Evolutionary conservation across 2,329 filamentous ascomycete species (phyloP).

Genomic region (Stagonosporopsis vannaccii): DNA sequence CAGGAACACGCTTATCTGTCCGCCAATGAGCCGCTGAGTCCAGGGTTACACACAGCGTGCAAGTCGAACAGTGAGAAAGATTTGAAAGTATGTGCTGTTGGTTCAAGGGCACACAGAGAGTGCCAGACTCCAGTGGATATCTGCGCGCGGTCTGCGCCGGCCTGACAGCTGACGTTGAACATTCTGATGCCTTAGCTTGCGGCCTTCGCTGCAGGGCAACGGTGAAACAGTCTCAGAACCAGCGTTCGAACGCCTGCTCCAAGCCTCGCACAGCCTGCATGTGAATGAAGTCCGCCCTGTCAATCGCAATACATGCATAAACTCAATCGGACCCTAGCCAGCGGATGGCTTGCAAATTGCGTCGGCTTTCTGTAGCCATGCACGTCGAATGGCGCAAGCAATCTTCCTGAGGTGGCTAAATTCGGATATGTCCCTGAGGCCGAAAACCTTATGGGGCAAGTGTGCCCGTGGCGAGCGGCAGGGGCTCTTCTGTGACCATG

Average conservation of each 20-base stretch:
- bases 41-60: background rate
- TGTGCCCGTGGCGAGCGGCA: slow-evolving; percentile 10
- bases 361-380: background rate
- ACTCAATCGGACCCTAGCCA: slow-evolving; percentile 10
- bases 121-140: slow-evolving; percentile 6
- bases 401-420: slow-evolving; percentile 13
- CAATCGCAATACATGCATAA: slow-evolving; percentile 12
- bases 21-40: slow-evolving; percentile 18
- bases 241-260: slow-evolving; percentile 14
- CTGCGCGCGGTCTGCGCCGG: slow-evolving; percentile 7
- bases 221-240: slow-evolving; percentile 17
- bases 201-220: slow-evolving; percentile 12
- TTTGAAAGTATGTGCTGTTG: slow-evolving; percentile 1
- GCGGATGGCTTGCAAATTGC: slow-evolving; percentile 15
- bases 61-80: slow-evolving; percentile 8
- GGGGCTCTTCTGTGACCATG: slow-evolving; percentile 11
- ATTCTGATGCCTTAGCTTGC: slow-evolving; percentile 6
- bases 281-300: slow-evolving; percentile 11
- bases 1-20: slow-evolving; percentile 33
- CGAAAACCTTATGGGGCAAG: slow-evolving; percentile 7
- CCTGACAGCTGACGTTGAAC: slow-evolving; percentile 12
- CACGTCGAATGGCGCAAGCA: slow-evolving; percentile 12
- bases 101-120: slow-evolving; percentile 6
- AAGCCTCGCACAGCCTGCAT: slow-evolving; percentile 8
- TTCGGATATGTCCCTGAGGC: slow-evolving; percentile 11